Conservation (phyloP, 1,139 yeast species). For the Nakaseomyces nivariensis region DNA sequence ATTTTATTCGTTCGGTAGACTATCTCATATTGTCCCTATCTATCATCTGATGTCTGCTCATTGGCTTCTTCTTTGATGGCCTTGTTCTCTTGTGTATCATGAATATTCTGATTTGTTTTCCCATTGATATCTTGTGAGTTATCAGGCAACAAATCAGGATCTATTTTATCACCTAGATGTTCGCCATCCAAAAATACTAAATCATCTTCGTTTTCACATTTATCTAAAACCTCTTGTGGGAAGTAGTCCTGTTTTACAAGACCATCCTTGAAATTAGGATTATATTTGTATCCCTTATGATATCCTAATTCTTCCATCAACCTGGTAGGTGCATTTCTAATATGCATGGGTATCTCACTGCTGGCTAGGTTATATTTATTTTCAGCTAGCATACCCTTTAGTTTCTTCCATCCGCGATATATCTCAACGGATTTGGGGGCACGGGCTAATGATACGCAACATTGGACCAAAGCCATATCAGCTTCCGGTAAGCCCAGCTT, state of each 20-base stretch:
- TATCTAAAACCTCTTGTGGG: conserved; percentile 42
- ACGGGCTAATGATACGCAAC: conserved; percentile 77
- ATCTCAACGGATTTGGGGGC: conserved; percentile 82
- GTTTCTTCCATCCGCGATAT: conserved; percentile 63
- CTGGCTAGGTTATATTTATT: conserved; percentile 53
- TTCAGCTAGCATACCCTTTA: conserved; percentile 47
- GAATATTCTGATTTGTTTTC: too few relatives aligned
- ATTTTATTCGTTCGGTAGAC: too few relatives aligned
- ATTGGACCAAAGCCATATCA: conserved; percentile 80
- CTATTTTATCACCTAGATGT: conserved; percentile 36
- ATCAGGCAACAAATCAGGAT: conserved; percentile 22
- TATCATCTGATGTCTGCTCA: too few relatives aligned
- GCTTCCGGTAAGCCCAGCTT: conserved; percentile 97
- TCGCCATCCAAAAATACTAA: conserved; percentile 31
- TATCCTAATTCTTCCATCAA: conserved; percentile 86
- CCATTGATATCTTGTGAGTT: not conserved
- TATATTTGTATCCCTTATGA: conserved; percentile 75
- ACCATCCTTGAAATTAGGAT: conserved; percentile 71
- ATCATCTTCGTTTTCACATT: conserved; percentile 14
- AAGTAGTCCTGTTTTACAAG: conserved; percentile 60
- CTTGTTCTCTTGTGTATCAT: too few relatives aligned
- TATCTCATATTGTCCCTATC: too few relatives aligned
- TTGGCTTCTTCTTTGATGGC: too few relatives aligned
- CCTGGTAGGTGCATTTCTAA: conserved; percentile 87
- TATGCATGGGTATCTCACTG: conserved; percentile 64